These are phyloP conservation scores for Malus asiatica DNA, from an alignment of 306 rosid genomes.

Conservation along the genomic window DNA sequence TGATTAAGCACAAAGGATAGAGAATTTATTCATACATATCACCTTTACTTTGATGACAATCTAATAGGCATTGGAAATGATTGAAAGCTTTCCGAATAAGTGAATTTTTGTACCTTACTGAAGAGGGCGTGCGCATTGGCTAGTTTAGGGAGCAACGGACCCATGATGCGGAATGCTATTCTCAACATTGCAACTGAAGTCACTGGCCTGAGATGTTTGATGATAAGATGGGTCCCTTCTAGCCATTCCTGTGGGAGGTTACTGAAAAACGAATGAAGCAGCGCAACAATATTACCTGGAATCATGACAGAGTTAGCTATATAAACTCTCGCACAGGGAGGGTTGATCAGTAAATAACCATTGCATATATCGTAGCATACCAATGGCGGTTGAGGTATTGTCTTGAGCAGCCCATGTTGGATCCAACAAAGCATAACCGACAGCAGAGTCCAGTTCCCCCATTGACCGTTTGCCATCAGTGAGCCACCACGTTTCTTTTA, in stretches of 20 bases:
- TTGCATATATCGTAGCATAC: conserved; percentile 33
- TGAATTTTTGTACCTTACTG: conserved; percentile 55
- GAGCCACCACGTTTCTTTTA: conserved; percentile 98
- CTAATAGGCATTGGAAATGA: neutral
- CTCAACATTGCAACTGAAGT: conserved; percentile 92
- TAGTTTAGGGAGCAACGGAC: conserved; percentile 93
- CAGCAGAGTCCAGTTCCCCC: conserved; percentile 88
- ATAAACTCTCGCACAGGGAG: neutral
- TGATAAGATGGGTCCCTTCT: conserved; percentile 67
- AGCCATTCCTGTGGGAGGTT: conserved; percentile 97
- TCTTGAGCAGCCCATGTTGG: conserved; percentile 99
- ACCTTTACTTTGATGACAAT: neutral
- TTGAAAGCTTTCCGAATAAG: conserved; percentile 1
- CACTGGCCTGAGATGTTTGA: conserved; percentile 84
- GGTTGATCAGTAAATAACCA: neutral
- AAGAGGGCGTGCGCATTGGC: conserved; percentile 85
- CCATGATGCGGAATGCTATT: conserved; percentile 89
- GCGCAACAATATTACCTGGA: conserved; percentile 83
- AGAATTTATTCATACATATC: neutral
- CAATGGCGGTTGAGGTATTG: conserved; percentile 94
- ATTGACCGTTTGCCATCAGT: conserved; percentile 66
- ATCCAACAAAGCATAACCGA: conserved; percentile 95
- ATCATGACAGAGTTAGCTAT: conserved; percentile 1
- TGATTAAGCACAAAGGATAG: conserved; percentile 13
- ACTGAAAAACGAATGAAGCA: conserved; percentile 92